Percentiles rank a stretch among this genome's conserved stretches.
Conservation (phyloP, 495 filamentous ascomycete species). For the Talaromyces proteolyticus region DNA sequence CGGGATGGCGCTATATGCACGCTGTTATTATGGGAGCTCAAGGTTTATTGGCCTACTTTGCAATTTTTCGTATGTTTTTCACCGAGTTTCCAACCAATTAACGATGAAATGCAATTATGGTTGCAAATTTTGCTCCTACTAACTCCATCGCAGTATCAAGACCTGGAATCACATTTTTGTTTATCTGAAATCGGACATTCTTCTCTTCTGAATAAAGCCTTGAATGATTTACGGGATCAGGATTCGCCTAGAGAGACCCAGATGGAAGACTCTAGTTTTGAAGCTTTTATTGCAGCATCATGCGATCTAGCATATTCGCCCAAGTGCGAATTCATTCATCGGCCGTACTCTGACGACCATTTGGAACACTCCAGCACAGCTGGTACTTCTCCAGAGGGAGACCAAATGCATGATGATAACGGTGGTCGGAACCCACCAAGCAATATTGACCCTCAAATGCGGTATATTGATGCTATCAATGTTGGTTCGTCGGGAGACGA, state of each 20-base stretch:
- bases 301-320: neutral
- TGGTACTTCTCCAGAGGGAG: neutral
- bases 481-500: neutral
- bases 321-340: constrained; percentile 1
- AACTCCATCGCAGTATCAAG: neutral
- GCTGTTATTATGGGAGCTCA: constrained; percentile 1
- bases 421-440: neutral
- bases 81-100: too few relatives aligned
- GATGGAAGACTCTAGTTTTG: neutral
- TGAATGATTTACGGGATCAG: neutral
- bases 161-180: neutral
- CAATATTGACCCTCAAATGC: neutral
- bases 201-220: neutral
- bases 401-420: neutral
- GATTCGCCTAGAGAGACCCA: neutral
- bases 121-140: neutral
- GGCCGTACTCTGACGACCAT: constrained; percentile 1
- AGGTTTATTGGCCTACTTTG: neutral
- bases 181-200: neutral
- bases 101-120: neutral
- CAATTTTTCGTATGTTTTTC: neutral
- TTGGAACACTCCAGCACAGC: neutral
- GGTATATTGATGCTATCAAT: neutral
- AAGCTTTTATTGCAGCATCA: constrained; percentile 3
- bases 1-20: constrained; percentile 1